phyloP scores from a whole-genome alignment of 2,329 filamentous ascomycete genomes.

The Aureobasidium namibiae region DNA sequence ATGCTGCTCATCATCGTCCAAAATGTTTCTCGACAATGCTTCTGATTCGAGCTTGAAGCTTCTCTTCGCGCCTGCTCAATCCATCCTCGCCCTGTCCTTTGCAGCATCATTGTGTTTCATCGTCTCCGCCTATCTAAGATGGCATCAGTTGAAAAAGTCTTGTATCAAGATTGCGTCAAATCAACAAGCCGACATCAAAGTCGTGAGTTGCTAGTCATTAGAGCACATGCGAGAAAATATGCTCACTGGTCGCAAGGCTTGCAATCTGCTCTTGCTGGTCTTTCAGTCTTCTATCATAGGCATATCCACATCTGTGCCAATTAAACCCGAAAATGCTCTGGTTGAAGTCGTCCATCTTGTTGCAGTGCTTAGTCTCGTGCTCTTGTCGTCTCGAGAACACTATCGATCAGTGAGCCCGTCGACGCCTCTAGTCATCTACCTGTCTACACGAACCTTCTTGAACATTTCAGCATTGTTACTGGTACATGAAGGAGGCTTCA shows the following conservation, averaged over 20 bases:
- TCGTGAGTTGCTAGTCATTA: not conserved
- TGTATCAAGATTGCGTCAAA: not conserved
- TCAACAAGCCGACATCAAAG: not conserved
- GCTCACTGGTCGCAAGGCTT: not conserved
- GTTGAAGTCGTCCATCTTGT: not conserved
- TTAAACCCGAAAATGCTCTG: not conserved
- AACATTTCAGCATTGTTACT: not conserved
- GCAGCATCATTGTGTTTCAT: not conserved
- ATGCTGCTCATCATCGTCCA: not conserved
- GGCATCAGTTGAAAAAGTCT: not conserved
- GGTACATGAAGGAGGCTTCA: not conserved
- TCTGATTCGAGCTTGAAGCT: not conserved
- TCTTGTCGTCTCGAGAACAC: not conserved
- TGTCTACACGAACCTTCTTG: not conserved
- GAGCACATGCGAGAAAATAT: not conserved
- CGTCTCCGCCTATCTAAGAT: not conserved
- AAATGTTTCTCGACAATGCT: not conserved
- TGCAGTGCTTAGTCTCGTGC: not conserved
- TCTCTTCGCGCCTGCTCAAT: not conserved
- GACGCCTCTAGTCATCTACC: not conserved
- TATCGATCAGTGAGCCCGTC: not conserved
- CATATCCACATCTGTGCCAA: not conserved
- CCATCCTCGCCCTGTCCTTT: not conserved
- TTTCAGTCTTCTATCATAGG: not conserved
- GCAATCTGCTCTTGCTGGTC: not conserved